These are phyloP conservation scores for Myxozyma sirexii DNA, from an alignment of 805 yeast genomes.

Conservation along the genomic window DNA sequence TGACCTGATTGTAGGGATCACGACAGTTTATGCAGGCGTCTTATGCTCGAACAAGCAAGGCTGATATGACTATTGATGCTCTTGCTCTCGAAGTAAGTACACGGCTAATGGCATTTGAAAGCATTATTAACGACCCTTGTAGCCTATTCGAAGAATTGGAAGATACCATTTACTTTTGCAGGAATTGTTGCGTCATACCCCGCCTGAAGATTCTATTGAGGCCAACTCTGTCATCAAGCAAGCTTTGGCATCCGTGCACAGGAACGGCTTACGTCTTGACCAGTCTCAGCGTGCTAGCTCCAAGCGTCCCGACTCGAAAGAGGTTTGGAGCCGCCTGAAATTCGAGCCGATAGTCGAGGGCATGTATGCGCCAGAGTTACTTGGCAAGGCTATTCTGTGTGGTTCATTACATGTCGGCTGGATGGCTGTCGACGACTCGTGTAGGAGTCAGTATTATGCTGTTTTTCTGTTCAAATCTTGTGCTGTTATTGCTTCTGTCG, in stretches of 20 bases:
- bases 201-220: slow-evolving; percentile 22
- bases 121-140: background rate
- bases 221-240: slow-evolving; percentile 2
- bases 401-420: slow-evolving; percentile 32
- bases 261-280: slow-evolving; percentile 12
- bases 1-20: slow-evolving; percentile 11
- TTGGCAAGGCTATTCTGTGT: slow-evolving; percentile 27
- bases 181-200: slow-evolving; percentile 16
- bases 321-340: slow-evolving; percentile 23
- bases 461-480: slow-evolving; percentile 31
- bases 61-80: slow-evolving; percentile 22
- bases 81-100: slow-evolving; percentile 22
- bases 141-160: slow-evolving; percentile 27
- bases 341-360: slow-evolving; percentile 9
- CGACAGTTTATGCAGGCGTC: slow-evolving; percentile 20
- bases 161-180: slow-evolving; percentile 26
- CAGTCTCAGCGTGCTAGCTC: background rate
- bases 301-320: slow-evolving; percentile 4
- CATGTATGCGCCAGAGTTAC: slow-evolving; percentile 12
- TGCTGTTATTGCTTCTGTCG: slow-evolving; percentile 19
- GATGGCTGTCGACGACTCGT: slow-evolving; percentile 22
- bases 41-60: slow-evolving; percentile 12
- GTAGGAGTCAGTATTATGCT: slow-evolving; percentile 22
- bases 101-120: background rate
- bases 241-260: slow-evolving; percentile 13